These are phyloP conservation scores for Cinnamomum micranthum DNA, from an alignment of 164 flowering plant genomes.

Conservation along the genomic window DNA sequence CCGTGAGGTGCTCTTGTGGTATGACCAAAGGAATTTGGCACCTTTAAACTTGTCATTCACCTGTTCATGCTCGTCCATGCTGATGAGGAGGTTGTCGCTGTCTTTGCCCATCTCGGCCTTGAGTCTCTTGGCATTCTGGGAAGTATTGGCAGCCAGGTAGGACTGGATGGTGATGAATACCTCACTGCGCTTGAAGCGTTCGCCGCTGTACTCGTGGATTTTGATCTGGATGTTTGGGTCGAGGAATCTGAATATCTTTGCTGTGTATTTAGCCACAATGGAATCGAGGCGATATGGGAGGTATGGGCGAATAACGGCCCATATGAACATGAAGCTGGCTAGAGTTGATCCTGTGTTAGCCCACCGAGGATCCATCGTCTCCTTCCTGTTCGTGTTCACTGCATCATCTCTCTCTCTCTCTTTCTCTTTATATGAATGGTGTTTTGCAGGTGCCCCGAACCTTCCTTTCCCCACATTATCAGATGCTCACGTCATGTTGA, in stretches of 20 bases:
- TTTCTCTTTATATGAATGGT: no score
- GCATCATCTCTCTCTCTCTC: no score
- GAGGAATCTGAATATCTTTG: conserved; percentile 18
- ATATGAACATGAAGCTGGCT: conserved; percentile 45
- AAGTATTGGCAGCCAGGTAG: conserved; percentile 39
- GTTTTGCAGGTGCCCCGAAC: no score
- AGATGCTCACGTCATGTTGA: no score
- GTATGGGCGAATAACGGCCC: conserved; percentile 42
- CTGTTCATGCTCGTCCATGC: conserved; percentile 55
- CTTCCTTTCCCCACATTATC: no score
- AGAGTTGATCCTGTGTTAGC: conserved; percentile 34
- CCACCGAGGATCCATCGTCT: conserved; percentile 1
- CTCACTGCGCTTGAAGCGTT: conserved; percentile 39
- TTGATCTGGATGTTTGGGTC: conserved; percentile 42
- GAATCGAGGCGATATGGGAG: conserved; percentile 31
- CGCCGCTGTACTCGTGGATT: conserved; percentile 47
- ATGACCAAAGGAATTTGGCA: conserved; percentile 39
- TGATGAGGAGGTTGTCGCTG: conserved; percentile 30
- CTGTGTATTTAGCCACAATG: conserved; percentile 24
- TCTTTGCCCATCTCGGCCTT: conserved; percentile 42
- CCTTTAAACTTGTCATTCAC: conserved; percentile 46
- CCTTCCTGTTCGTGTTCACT: not conserved
- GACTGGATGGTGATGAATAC: conserved; percentile 48
- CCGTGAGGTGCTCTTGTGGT: conserved; percentile 13
- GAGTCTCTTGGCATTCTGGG: conserved; percentile 42